These are phyloP conservation scores for Otatea glauca DNA, from an alignment of 176 grass and related monocot species.

Conservation along the genomic window DNA sequence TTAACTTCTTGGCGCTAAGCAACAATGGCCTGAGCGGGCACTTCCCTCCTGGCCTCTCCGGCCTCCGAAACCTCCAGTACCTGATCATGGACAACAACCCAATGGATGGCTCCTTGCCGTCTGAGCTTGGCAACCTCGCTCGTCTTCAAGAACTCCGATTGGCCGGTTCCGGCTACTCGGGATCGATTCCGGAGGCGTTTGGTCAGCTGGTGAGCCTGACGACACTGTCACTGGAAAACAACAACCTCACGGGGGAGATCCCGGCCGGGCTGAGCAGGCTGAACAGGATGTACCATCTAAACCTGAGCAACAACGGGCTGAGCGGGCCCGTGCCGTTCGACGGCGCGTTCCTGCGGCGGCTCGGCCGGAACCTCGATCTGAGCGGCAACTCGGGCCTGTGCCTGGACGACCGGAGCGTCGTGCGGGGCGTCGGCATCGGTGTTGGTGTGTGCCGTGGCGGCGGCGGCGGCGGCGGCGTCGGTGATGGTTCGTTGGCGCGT, in stretches of 20 bases:
- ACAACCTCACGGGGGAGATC: conserved; percentile 78
- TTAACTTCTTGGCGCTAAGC: conserved; percentile 83
- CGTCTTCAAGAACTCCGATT: conserved; percentile 82
- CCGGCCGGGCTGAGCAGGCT: conserved; percentile 70
- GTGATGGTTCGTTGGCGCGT: neutral
- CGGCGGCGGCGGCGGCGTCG: conserved; percentile 25
- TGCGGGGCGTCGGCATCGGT: conserved; percentile 46
- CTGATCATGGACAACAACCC: conserved; percentile 96
- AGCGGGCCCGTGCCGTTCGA: conserved; percentile 80
- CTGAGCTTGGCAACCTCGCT: conserved; percentile 63
- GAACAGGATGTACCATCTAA: conserved; percentile 86
- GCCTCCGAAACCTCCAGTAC: conserved; percentile 74
- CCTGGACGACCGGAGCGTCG: conserved; percentile 57
- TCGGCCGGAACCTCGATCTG: conserved; percentile 85
- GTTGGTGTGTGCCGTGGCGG: conserved; percentile 49
- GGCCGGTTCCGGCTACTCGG: conserved; percentile 77
- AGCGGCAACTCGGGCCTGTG: conserved; percentile 87
- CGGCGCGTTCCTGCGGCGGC: conserved; percentile 66
- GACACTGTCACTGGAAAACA: conserved; percentile 80
- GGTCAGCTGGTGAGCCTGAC: conserved; percentile 67
- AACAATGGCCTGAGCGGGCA: conserved; percentile 64
- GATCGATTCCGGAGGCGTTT: conserved; percentile 71
- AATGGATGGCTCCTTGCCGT: conserved; percentile 58
- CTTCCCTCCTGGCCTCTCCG: conserved; percentile 58
- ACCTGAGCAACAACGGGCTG: conserved; percentile 94